Evolutionary conservation across 176 grass and related monocot genomes (phyloP).

Genomic region (maize (Zea mays)): Zm-B73-REFERENCE-NAM-5.0 NC_050096.1:199888001-199888500

Average conservation of each 20-base stretch:
- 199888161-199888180: constrained; percentile 58
- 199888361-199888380: constrained; percentile 75
- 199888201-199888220: constrained; percentile 38
- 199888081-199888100: constrained; percentile 38
- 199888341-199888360: constrained; percentile 64
- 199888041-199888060: constrained; percentile 32
- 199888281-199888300: constrained; percentile 16
- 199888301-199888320: constrained; percentile 48
- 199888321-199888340: constrained; percentile 62
- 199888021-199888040: constrained; percentile 55
- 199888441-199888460: constrained; percentile 73
- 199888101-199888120: not conserved
- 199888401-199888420: constrained; percentile 69
- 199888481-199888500: constrained; percentile 28
- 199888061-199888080: constrained; percentile 53
- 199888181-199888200: constrained; percentile 71
- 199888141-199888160: constrained; percentile 56
- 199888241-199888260: constrained; percentile 47
- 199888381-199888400: constrained; percentile 69
- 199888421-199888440: constrained; percentile 63
- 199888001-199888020: constrained; percentile 64
- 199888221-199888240: not conserved
- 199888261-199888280: constrained; percentile 32
- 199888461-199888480: not conserved
- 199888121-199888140: not conserved